Conservation (phyloP, 2,329 filamentous ascomycete species). For the Cladophialophora chaetospira region DNA sequence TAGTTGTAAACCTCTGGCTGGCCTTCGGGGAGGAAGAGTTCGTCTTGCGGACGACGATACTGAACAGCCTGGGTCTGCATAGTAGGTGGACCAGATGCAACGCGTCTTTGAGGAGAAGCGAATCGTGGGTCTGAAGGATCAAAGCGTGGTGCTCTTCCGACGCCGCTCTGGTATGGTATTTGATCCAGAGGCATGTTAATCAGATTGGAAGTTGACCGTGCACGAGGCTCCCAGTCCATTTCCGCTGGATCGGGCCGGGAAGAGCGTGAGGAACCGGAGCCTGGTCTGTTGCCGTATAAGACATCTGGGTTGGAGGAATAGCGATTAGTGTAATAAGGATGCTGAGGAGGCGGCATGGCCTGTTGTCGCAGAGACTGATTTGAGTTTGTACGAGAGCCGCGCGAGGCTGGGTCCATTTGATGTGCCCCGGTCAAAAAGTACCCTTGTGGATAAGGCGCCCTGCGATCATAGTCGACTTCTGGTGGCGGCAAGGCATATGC, state of each 20-base stretch:
- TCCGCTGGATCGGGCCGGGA: slow-evolving; percentile 53
- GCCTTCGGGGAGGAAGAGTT: slow-evolving; percentile 27
- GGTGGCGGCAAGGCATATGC: slow-evolving; percentile 27
- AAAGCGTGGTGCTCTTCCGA: slow-evolving; percentile 35
- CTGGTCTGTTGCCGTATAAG: slow-evolving; percentile 32
- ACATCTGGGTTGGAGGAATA: slow-evolving; percentile 42
- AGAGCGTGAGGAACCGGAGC: slow-evolving; percentile 41
- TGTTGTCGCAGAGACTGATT: slow-evolving; percentile 42
- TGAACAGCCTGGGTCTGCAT: slow-evolving; percentile 12
- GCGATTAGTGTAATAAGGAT: slow-evolving; percentile 36
- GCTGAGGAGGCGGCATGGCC: slow-evolving; percentile 19
- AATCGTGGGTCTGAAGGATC: slow-evolving; percentile 39
- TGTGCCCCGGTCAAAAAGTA: slow-evolving; percentile 41
- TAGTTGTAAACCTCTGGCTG: slow-evolving; percentile 30
- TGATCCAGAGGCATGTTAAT: slow-evolving; percentile 38
- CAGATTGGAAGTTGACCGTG: slow-evolving; percentile 40
- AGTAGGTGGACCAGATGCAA: slow-evolving; percentile 43
- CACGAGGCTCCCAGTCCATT: slow-evolving; percentile 48
- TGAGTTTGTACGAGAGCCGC: slow-evolving; percentile 49
- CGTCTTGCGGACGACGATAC: slow-evolving; percentile 31
- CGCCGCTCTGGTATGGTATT: slow-evolving; percentile 36
- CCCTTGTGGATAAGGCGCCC: slow-evolving; percentile 51
- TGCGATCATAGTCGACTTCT: slow-evolving; percentile 44
- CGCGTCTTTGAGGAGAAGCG: slow-evolving; percentile 42
- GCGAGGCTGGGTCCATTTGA: slow-evolving; percentile 39